Evolutionary conservation across 139 green algal genomes (phyloP).

Genomic region (Coelastrella sp.): DNA sequence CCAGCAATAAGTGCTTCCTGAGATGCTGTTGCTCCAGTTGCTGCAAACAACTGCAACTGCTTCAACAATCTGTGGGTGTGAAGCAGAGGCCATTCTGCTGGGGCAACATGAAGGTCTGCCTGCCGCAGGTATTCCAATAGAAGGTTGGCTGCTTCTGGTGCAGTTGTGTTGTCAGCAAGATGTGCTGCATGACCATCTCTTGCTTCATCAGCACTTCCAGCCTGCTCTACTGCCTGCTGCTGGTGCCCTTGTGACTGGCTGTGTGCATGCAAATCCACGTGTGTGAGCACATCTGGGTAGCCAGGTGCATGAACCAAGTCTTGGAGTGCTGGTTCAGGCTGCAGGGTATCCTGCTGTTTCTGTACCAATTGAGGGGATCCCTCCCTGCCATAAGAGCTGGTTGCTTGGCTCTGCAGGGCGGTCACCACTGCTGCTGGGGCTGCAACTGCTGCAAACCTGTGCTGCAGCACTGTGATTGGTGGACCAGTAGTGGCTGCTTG

Average conservation of each 20-base stretch:
- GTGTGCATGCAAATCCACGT: neutral
- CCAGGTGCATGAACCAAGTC: neutral
- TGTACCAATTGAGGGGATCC: neutral
- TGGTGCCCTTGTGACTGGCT: slow-evolving; percentile 2
- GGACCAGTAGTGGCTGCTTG: neutral
- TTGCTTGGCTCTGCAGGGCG: slow-evolving; percentile 1
- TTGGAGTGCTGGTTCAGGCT: neutral
- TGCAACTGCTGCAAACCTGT: neutral
- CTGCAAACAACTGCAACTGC: slow-evolving; percentile 9
- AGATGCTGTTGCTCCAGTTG: neutral
- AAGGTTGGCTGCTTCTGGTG: neutral
- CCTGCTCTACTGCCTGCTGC: neutral
- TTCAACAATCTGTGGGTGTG: slow-evolving; percentile 21
- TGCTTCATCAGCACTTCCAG: neutral
- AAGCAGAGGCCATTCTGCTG: neutral
- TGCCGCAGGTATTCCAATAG: too few relatives aligned
- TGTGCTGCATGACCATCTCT: too few relatives aligned
- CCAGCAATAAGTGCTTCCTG: neutral
- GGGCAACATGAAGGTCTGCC: neutral
- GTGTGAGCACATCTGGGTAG: neutral
- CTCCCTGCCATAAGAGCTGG: neutral
- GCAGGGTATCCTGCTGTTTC: neutral
- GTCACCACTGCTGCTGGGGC: neutral
- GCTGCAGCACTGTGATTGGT: neutral
- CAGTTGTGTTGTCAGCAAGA: neutral